Base-by-base conservation (phyloP, 225 moss, liverwort and hornwort genomes). In the Sphagnum tenellum region DNA sequence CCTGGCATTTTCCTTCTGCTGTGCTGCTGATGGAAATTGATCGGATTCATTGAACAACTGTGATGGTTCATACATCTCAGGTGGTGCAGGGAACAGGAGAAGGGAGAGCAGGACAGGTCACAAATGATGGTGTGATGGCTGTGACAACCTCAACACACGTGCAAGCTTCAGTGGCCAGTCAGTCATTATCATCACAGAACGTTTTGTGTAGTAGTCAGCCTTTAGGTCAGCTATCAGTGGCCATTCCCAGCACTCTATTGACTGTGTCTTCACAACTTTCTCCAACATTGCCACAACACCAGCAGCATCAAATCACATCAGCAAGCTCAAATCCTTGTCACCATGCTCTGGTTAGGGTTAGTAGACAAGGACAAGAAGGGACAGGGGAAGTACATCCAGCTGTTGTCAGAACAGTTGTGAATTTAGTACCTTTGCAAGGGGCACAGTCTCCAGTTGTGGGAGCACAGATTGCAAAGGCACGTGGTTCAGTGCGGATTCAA, bases 391-490 rank as follows among this genome's bases (percentile, higher is more conserved):
- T 72, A 49, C 81, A 81, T 70, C 69, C 85, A 56, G 72, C 78
- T 54, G 78, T 85, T 12, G 70, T 71, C 46, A 69, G 85, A 5
- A 81, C 85, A 10, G 81, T 81, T n/a, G 81, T 81, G 8, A 81
- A 81, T 60, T 65, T 80, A 76, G 83, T 78, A 50, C 79, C 74
- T 47, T 69, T 73, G 55, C 78, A 67, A 67, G 78, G 72, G 57
- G 75, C 73, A 9, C 74, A 71, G 63, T 69, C 78, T 47, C 57
- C 64, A 45, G 50, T 64, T 2, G 67, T 59, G 46, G 70, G 70
- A 56, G 72, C 56, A 67, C 76, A 68, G 63, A 61, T 73, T 71
- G 80, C 77, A 12, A 84, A 84, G 75, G 63, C 77, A 57, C 80
- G 75, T 46, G 47, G 74, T 69, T 50, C 75, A 4, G 79, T 79